These are phyloP conservation scores for Scytalidium lignicola DNA, from an alignment of 2,329 filamentous ascomycete species.

Conservation along the genomic window DNA sequence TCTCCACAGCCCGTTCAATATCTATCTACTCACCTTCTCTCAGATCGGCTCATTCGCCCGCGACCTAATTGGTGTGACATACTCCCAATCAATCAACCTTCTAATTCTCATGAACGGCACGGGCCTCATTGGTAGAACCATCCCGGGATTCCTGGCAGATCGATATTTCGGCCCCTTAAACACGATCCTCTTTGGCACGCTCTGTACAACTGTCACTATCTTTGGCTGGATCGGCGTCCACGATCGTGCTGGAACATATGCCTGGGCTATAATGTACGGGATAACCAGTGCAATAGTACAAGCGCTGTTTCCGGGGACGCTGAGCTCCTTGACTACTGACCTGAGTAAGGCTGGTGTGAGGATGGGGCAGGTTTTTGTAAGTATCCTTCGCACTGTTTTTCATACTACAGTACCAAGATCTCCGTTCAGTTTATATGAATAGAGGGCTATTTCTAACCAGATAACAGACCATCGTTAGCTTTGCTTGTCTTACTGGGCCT, in stretches of 20 bases:
- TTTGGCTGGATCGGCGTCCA: constrained; percentile 46
- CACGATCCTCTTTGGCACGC: constrained; percentile 39
- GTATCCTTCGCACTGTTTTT: constrained; percentile 13
- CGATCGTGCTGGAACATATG: constrained; percentile 38
- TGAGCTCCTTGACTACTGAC: constrained; percentile 46
- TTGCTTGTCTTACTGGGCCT: constrained; percentile 48
- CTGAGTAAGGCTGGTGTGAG: constrained; percentile 47
- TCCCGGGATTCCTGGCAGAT: constrained; percentile 44
- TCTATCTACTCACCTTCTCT: constrained; percentile 29
- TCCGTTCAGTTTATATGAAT: not conserved
- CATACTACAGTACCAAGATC: not conserved
- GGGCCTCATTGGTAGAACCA: constrained; percentile 41
- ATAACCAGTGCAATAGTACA: constrained; percentile 45
- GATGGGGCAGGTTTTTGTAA: constrained; percentile 48
- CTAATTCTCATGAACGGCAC: constrained; percentile 49
- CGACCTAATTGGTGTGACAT: constrained; percentile 31
- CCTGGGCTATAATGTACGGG: constrained; percentile 47
- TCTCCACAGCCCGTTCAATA: not conserved
- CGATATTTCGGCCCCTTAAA: constrained; percentile 47
- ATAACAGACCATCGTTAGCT: constrained; percentile 37
- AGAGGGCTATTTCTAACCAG: not conserved
- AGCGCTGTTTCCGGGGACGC: constrained; percentile 45
- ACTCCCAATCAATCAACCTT: constrained; percentile 41
- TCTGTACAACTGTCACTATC: constrained; percentile 27
- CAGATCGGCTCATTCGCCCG: constrained; percentile 34